These are phyloP conservation scores for Neohortaea acidophila DNA, from an alignment of 495 filamentous ascomycete species.

Conservation along the genomic window DNA sequence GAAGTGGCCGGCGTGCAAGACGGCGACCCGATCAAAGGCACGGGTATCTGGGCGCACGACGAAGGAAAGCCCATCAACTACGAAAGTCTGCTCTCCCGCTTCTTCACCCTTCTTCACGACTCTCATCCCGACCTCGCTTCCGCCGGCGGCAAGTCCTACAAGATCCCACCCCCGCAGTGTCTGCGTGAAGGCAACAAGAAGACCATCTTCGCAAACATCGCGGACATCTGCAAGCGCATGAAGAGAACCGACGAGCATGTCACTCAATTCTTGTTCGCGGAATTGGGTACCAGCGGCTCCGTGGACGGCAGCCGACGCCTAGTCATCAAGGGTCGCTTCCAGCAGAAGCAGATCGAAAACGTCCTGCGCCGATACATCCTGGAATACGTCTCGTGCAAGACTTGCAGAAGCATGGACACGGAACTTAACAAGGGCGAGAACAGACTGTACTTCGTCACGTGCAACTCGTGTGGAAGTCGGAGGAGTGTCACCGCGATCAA, in stretches of 20 bases:
- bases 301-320: slow-evolving; percentile 84
- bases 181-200: slow-evolving; percentile 99
- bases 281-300: slow-evolving; percentile 89
- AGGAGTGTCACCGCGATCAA: slow-evolving; percentile 95
- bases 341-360: slow-evolving; percentile 95
- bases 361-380: slow-evolving; percentile 88
- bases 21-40: slow-evolving; percentile 78
- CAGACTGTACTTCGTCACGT: slow-evolving; percentile 73
- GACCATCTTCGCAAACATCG: slow-evolving; percentile 97
- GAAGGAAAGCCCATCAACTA: slow-evolving; percentile 63
- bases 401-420: slow-evolving; percentile 84
- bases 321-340: slow-evolving; percentile 98
- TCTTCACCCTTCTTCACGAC: slow-evolving; percentile 80
- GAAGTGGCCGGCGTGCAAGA: slow-evolving; percentile 37
- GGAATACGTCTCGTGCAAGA: slow-evolving; percentile 98
- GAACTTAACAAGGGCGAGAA: slow-evolving; percentile 98
- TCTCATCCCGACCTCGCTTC: slow-evolving; percentile 89
- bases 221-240: slow-evolving; percentile 84
- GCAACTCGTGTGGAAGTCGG: slow-evolving; percentile 78
- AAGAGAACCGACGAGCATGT: slow-evolving; percentile 81
- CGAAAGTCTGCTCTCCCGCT: slow-evolving; percentile 67
- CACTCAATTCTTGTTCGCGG: slow-evolving; percentile 90
- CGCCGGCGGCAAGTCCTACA: slow-evolving; percentile 81
- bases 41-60: slow-evolving; percentile 84
- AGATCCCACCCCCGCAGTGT: slow-evolving; percentile 98